Percentiles rank a stretch among this genome's conserved stretches.
Evolutionary conservation across 176 grass and related monocot genomes (phyloP).

Genomic region (Hsuehochloa calcarea): DNA sequence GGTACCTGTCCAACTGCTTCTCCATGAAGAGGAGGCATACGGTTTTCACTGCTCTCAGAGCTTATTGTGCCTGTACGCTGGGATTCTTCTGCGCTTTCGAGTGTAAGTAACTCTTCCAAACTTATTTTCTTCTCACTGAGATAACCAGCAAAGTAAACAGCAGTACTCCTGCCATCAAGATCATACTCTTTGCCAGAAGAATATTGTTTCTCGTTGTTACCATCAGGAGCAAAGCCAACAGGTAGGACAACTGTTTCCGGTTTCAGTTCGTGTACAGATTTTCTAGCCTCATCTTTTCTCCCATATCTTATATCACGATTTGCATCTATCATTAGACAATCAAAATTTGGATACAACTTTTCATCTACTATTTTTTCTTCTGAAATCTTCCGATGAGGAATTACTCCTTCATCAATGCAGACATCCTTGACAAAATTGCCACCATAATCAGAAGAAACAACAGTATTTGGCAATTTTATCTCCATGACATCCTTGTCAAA

Average conservation of each 20-base stretch:
- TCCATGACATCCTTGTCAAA: constrained; percentile 69
- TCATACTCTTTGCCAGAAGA: constrained; percentile 10
- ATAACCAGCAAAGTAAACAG: not conserved
- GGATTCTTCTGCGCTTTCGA: constrained; percentile 50
- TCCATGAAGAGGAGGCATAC: constrained; percentile 29
- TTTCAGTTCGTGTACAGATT: constrained; percentile 17
- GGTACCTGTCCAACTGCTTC: constrained; percentile 43
- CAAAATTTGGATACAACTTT: constrained; percentile 24
- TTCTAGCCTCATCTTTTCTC: constrained; percentile 22
- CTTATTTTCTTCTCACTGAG: constrained; percentile 37
- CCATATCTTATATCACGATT: constrained; percentile 14
- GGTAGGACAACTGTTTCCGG: constrained; percentile 9
- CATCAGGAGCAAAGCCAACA: constrained; percentile 20
- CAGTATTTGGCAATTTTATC: constrained; percentile 49
- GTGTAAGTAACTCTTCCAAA: constrained; percentile 49
- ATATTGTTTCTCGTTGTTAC: constrained; percentile 13
- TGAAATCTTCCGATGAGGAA: constrained; percentile 27
- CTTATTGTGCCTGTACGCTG: not conserved
- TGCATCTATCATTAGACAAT: constrained; percentile 14
- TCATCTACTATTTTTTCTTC: constrained; percentile 34
- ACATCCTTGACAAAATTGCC: constrained; percentile 79
- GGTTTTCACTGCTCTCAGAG: constrained; percentile 34
- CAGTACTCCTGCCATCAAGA: constrained; percentile 1
- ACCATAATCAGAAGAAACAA: constrained; percentile 34
- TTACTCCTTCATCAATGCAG: constrained; percentile 57